Evolutionary conservation across 2,329 filamentous ascomycete species (phyloP), one percentile per base, ranked within the genome.

Genomic region (Dactylellina haptotyla): DNA sequence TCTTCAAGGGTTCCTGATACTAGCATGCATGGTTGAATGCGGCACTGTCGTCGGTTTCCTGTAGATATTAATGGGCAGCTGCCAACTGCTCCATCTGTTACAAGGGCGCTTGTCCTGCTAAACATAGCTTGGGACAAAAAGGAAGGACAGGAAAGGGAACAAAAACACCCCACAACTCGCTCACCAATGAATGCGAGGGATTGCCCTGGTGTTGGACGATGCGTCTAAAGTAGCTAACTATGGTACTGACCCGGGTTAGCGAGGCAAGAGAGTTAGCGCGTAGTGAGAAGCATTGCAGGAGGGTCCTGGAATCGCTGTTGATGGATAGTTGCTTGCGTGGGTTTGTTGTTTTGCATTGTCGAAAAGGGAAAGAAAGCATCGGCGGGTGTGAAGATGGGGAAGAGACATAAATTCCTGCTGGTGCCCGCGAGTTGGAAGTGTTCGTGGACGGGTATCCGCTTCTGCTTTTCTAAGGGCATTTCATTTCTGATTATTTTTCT

Each of bases 341-440:
- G n/a, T n/a, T n/a, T n/a, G n/a, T n/a, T n/a, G n/a, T n/a, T n/a
- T n/a, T n/a, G n/a, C n/a, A n/a, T n/a, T n/a, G n/a, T n/a, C n/a
- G n/a, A n/a, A n/a, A n/a, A n/a, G n/a, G n/a, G n/a, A n/a, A n/a
- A n/a, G n/a, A n/a, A n/a, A n/a, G n/a, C n/a, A n/a, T n/a, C n/a
- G n/a, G n/a, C n/a, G n/a, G n/a, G n/a, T n/a, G n/a, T n/a, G n/a
- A n/a, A n/a, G n/a, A n/a, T n/a, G n/a, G n/a, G n/a, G n/a, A n/a
- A n/a, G n/a, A n/a, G n/a, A n/a, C 37, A 57, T 57, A 57, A 57
- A 57, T 57, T 57, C 20, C n/a, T 18, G 53, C 34, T 28, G 23
- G 25, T 39, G 37, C 34, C 53, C 53, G 5, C 53, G 16, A 9
- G 4, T 3, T 8, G 20, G 6, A 26, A 20, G 16, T 16, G 3